Evolutionary conservation across 2,329 filamentous ascomycete genomes (phyloP).

Genomic region (Rachicladosporium sp.): DNA sequence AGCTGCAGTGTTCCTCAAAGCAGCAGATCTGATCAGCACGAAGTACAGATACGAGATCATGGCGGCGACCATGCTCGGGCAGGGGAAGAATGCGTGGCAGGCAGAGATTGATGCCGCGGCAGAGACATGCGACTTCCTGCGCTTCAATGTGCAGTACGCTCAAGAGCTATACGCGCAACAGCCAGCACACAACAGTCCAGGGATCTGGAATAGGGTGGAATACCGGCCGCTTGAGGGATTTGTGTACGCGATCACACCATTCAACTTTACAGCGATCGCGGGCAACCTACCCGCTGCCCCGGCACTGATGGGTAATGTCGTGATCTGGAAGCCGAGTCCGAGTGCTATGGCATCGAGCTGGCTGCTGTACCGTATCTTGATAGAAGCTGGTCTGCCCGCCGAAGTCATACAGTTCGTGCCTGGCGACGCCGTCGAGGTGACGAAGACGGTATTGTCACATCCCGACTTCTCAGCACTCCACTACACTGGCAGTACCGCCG

Average conservation of each 20-base stretch:
- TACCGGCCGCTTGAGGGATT: constrained; percentile 84
- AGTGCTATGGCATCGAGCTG: constrained; percentile 74
- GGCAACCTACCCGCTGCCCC: constrained; percentile 74
- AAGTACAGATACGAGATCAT: constrained; percentile 96
- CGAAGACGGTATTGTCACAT: constrained; percentile 61
- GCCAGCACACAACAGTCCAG: constrained; percentile 66
- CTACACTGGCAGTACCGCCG: constrained; percentile 81
- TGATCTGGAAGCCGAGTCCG: constrained; percentile 89
- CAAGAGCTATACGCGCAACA: constrained; percentile 81
- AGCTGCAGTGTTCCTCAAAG: constrained; percentile 86
- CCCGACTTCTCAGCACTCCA: constrained; percentile 73
- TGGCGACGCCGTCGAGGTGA: constrained; percentile 72
- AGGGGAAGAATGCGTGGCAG: constrained; percentile 97
- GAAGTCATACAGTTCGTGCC: constrained; percentile 87
- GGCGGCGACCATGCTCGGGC: constrained; percentile 87
- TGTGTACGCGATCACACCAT: constrained; percentile 83
- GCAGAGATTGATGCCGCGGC: constrained; percentile 92
- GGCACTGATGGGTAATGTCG: constrained; percentile 81
- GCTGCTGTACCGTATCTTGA: constrained; percentile 78
- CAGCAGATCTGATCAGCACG: constrained; percentile 72
- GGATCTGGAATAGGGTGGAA: constrained; percentile 84
- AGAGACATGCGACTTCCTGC: constrained; percentile 78
- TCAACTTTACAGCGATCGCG: constrained; percentile 93
- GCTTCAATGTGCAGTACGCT: constrained; percentile 83
- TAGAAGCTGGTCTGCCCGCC: constrained; percentile 77